A percentile compares a stretch with the other conserved stretches of the same genome.
Conservation (phyloP, 352 stramenopile genomes). For the Globisporangium radiosum region DNA sequence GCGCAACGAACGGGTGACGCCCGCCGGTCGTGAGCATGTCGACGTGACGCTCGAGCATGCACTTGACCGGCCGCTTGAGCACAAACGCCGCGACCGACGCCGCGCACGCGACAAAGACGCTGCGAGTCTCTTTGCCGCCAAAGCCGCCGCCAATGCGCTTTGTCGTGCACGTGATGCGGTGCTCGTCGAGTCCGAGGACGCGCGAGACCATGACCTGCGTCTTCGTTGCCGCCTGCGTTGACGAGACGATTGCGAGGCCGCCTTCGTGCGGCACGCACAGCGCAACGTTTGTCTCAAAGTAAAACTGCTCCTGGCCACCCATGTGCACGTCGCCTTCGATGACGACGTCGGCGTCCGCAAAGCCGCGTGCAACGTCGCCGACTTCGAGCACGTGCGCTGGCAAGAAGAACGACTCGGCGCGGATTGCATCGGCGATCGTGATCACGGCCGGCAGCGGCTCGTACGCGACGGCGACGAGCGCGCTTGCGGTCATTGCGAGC, state of each 20-base stretch:
- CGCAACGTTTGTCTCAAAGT: slow-evolving; percentile 90
- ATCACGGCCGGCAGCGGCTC: slow-evolving; percentile 85
- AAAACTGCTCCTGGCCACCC: slow-evolving; percentile 95
- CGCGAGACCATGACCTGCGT: slow-evolving; percentile 87
- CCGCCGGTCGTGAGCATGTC: slow-evolving; percentile 94
- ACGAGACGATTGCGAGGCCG: slow-evolving; percentile 90
- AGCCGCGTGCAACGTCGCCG: slow-evolving; percentile 74
- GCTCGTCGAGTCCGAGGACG: slow-evolving; percentile 87
- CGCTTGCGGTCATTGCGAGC: slow-evolving; percentile 59
- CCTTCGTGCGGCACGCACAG: slow-evolving; percentile 80
- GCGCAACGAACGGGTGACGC: slow-evolving; percentile 91
- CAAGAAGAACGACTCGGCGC: slow-evolving; percentile 86
- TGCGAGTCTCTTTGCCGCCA: slow-evolving; percentile 94
- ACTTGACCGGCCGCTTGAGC: slow-evolving; percentile 84
- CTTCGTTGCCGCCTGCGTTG: slow-evolving; percentile 92
- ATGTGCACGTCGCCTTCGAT: slow-evolving; percentile 86
- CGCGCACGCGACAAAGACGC: slow-evolving; percentile 87
- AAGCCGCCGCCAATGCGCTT: slow-evolving; percentile 97
- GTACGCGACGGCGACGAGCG: slow-evolving; percentile 88
- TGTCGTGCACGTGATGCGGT: slow-evolving; percentile 88
- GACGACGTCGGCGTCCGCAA: slow-evolving; percentile 61
- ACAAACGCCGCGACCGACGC: slow-evolving; percentile 88
- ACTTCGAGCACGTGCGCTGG: slow-evolving; percentile 76
- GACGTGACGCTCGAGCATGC: slow-evolving; percentile 90
- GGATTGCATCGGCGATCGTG: slow-evolving; percentile 94